Base-by-base conservation (phyloP, 2,329 filamentous ascomycete species). In the Xylaria sp. region DNA sequence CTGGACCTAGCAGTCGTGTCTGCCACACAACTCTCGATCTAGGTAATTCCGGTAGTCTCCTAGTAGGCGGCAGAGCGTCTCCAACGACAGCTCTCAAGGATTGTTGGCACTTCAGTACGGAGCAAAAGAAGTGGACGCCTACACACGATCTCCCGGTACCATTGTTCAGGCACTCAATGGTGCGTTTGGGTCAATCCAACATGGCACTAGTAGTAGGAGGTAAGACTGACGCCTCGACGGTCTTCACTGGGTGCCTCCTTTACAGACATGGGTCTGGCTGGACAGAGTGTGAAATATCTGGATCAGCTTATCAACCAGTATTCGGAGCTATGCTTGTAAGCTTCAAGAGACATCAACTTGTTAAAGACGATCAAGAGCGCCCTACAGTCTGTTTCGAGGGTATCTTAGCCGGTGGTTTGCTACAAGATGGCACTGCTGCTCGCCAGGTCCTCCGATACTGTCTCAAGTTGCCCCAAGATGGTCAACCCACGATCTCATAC, bases 21-120 rank as follows among this genome's bases (percentile, higher is more conserved):
- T 94, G 90, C 66, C 90, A 94, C 72, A 88, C 89, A 0, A 78
- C 92, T 18, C 92, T 89, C 18, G 78, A 84, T 53, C 71, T 95
- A 4, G 81, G 80, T 1, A 75, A 78, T 39, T 73, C 75, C 19
- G 82, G 83, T 13, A 81, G 80, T 60, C 74, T 97, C 9, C 77
- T 96, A 52, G 80, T 84, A 35, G 92, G 93, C 23, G 93, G 93
- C 4, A 83, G 92, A 60, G 80, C 82, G n/a, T 93, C 91, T 6
- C 92, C 92, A 3, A 79, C 85, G 10, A 81, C 80, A 35, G 85
- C 85, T 1, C 76, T 91, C 48, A 77, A 78, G 42, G 90, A 94
- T 71, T 92, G 89, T 66, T 97, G 91, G 91, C 66, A 92, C 1
- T 84, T 87, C 63, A 79, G 82, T 55, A 81, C 81, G 54, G 78